A percentile compares a stretch with the other conserved stretches of the same genome.
Conservation (phyloP, 306 rosid species). For the Castanea crenata region DNA sequence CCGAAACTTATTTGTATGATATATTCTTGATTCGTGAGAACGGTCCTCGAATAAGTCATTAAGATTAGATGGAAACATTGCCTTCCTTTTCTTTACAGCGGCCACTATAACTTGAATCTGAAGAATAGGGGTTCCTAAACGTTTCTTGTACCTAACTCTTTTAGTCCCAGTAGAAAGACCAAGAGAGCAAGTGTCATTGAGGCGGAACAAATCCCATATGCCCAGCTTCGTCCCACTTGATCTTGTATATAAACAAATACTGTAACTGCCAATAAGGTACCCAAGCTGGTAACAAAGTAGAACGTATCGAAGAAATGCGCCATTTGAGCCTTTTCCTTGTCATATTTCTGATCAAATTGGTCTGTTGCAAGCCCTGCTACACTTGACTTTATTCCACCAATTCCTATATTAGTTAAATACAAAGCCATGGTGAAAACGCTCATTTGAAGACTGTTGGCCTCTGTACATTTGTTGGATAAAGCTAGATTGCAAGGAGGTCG, state of each 20-base stretch:
- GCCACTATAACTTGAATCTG: not conserved
- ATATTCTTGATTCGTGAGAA: not conserved
- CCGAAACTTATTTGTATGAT: not conserved
- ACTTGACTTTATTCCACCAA: not conserved
- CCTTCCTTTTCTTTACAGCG: not conserved
- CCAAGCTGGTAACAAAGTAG: not conserved
- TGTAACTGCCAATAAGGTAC: not conserved
- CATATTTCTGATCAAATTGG: constrained; percentile 1
- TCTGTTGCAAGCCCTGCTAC: not conserved
- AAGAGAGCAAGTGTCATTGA: not conserved
- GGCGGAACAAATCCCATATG: not conserved
- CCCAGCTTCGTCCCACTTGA: not conserved
- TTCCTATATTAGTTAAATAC: not conserved
- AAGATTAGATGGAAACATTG: not conserved
- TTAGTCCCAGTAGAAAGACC: not conserved
- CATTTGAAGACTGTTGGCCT: not conserved
- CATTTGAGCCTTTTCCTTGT: constrained; percentile 1
- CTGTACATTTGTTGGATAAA: not conserved
- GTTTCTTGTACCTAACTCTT: not conserved
- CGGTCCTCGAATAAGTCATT: not conserved
- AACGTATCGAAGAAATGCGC: not conserved
- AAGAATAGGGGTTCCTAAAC: not conserved
- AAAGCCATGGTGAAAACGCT: not conserved
- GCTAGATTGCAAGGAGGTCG: not conserved
- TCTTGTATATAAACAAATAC: not conserved